Evolutionary conservation across 1,284 basidiomycete species (phyloP).

Genomic region (Puccinia brachypodii): DNA sequence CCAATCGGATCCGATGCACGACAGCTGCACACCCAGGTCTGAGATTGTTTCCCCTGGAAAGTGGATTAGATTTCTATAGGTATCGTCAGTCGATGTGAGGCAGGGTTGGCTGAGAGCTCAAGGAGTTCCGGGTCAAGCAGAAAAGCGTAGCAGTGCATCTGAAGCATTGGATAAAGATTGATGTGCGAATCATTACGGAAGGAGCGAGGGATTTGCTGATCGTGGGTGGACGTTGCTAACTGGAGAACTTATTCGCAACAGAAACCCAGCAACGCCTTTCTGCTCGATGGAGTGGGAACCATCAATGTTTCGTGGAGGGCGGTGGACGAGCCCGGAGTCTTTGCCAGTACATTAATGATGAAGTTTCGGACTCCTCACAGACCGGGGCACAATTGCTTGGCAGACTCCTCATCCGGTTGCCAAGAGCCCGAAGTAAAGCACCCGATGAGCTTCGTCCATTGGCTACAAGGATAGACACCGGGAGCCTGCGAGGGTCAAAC

Average conservation of each 20-base stretch:
- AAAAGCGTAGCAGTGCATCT: no score
- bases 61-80: no score
- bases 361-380: neutral
- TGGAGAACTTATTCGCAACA: neutral
- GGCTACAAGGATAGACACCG: neutral
- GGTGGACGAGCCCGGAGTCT: neutral
- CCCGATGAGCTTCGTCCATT: neutral
- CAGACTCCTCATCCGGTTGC: constrained; percentile 5
- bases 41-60: no score
- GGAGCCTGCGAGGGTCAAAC: neutral
- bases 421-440: neutral
- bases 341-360: neutral
- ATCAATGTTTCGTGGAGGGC: neutral
- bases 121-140: no score
- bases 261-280: neutral
- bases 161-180: no score
- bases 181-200: no score
- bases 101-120: no score
- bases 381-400: neutral
- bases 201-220: no score
- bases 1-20: no score
- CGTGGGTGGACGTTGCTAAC: neutral
- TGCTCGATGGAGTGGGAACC: neutral
- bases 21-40: no score
- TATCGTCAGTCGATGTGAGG: no score